A percentile compares a stretch with the other conserved stretches of the same genome.
Conservation (phyloP, 2,329 filamentous ascomycete species). For the Epichloe hybrida region DNA sequence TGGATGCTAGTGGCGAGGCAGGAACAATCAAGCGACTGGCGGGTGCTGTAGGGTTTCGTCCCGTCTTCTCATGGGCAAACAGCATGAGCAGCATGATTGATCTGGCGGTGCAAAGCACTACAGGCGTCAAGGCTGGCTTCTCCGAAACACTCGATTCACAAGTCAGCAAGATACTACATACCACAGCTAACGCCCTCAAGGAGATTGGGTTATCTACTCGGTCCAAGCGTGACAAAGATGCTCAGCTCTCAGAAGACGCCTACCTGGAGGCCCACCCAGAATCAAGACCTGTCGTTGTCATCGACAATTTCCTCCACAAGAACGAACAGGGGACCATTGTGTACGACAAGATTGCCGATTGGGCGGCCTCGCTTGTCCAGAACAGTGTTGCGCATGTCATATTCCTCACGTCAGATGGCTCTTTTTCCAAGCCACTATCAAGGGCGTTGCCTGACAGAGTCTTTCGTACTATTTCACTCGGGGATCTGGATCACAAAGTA, state of each 20-base stretch:
- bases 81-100: slow-evolving; percentile 86
- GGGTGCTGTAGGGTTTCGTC: slow-evolving; percentile 72
- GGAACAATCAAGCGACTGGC: slow-evolving; percentile 75
- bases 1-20: slow-evolving; percentile 79
- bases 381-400: slow-evolving; percentile 88
- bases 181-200: slow-evolving; percentile 66
- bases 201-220: slow-evolving; percentile 58
- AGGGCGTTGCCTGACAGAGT: slow-evolving; percentile 84
- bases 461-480: slow-evolving; percentile 73
- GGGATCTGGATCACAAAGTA: slow-evolving; percentile 73
- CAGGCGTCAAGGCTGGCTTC: slow-evolving; percentile 87
- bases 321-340: slow-evolving; percentile 49
- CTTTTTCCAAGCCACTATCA: slow-evolving; percentile 74
- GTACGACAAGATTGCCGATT: slow-evolving; percentile 73
- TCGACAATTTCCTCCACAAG: slow-evolving; percentile 86
- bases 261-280: slow-evolving; percentile 86
- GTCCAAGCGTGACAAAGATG: slow-evolving; percentile 60
- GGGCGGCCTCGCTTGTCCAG: slow-evolving; percentile 75
- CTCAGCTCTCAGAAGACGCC: slow-evolving; percentile 62
- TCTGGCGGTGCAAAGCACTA: slow-evolving; percentile 83
- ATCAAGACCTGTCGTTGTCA: slow-evolving; percentile 65
- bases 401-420: slow-evolving; percentile 81
- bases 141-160: slow-evolving; percentile 86
- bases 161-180: slow-evolving; percentile 77
- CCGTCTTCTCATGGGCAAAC: slow-evolving; percentile 94